A percentile compares a stretch with the other conserved stretches of the same genome.
These are phyloP conservation scores for Xylariaceae sp. DNA, from an alignment of 2,329 filamentous ascomycete genomes.

Conservation along the genomic window DNA sequence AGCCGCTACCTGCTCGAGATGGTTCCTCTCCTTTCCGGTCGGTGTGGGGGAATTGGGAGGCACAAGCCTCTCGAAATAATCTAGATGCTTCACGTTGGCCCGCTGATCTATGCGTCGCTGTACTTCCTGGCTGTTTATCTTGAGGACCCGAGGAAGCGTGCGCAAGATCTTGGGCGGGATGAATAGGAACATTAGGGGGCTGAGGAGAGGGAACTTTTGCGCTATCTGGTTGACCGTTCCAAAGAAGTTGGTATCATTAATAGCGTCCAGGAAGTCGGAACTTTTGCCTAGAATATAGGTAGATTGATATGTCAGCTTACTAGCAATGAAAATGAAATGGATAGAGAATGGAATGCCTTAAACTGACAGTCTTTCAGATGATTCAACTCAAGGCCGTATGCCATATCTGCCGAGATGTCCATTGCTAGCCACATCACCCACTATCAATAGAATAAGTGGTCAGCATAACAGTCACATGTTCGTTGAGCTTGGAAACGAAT, in stretches of 20 bases:
- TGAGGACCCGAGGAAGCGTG: slow-evolving; percentile 9
- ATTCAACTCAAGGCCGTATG: slow-evolving; percentile 24
- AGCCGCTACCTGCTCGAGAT: slow-evolving; percentile 19
- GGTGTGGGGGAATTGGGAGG: slow-evolving; percentile 8
- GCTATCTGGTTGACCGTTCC: slow-evolving; percentile 18
- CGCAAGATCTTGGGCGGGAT: slow-evolving; percentile 4
- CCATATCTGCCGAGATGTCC: slow-evolving; percentile 24
- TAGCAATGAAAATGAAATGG: too few relatives aligned
- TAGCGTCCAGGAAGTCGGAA: slow-evolving; percentile 15
- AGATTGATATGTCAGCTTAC: background rate
- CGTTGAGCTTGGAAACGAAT: too few relatives aligned
- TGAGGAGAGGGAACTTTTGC: slow-evolving; percentile 20
- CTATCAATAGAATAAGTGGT: too few relatives aligned
- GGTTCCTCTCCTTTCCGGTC: slow-evolving; percentile 16
- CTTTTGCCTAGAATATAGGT: slow-evolving; percentile 1
- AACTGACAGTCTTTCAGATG: slow-evolving; percentile 22
- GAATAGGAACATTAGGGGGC: slow-evolving; percentile 4
- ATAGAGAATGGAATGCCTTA: background rate
- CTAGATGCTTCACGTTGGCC: slow-evolving; percentile 21
- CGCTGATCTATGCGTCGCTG: slow-evolving; percentile 23
- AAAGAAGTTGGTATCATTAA: slow-evolving; percentile 15
- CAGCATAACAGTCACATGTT: too few relatives aligned
- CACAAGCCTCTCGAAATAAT: slow-evolving; percentile 27
- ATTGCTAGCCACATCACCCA: slow-evolving; percentile 12
- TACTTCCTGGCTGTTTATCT: slow-evolving; percentile 21